Evolutionary conservation across 352 stramenopile species (phyloP), one percentile per base, ranked within the genome.

Genomic region (Pythium pyrilobum): DNA sequence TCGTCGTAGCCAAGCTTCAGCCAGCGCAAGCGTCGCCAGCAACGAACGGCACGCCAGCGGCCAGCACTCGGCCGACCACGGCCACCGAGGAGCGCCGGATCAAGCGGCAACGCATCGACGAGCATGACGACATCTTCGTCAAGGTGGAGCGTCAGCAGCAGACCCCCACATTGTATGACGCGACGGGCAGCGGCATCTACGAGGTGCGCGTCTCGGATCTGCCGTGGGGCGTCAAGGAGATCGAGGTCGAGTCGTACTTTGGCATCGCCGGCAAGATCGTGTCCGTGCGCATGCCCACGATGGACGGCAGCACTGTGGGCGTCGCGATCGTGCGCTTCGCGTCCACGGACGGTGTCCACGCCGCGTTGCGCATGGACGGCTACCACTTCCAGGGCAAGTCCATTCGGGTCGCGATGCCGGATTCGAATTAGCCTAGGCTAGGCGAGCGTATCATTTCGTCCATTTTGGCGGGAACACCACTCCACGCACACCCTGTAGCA

Each of bases 121-220:
- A 58, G 23, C 20, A 42, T 7, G 51, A 61, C 39, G 50, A 69
- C 0, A 53, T 76, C 42, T 48, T 74, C 37, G 52, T 89, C 52
- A 86, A 89, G 45, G 51, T 74, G 16, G 75, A 88, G 52, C 49
- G 46, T 4, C 58, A 56, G 24, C 59, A 54, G 18, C 56, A 59
- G 12, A 61, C 5, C 9, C 42, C 13, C 18, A 52, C 31, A 31
- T n/a, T n/a, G n/a, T n/a, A 13, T 18, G 56, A 47, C 40, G 13
- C 11, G n/a, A 48, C 10, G 18, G 28, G 16, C 33, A 58, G 33
- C 18, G 61, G 55, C 1, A 47, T 59, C 2, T 70, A 73, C 33
- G 73, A 89, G 31, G 74, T 85, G 13, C 81, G 75, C 54, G 75
- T 89, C 40, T 80, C 77, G n/a, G 75, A 86, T 16, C 51, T 89